Evolutionary conservation across 805 yeast genomes (phyloP).

Genomic region (Deakozyma indianensis): DNA sequence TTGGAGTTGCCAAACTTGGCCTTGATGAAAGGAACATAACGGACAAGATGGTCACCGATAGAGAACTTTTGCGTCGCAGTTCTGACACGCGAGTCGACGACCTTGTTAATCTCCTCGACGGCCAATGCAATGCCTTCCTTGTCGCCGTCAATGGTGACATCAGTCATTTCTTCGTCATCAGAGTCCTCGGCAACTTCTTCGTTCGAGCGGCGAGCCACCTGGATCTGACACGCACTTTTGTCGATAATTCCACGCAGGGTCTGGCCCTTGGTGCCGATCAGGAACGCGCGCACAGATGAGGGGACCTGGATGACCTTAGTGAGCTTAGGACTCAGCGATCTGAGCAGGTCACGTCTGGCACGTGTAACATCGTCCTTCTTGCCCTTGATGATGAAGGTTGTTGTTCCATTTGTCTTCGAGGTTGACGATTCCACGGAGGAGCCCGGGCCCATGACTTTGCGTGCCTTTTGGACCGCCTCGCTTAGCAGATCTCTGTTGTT

Average conservation of each 20-base stretch:
- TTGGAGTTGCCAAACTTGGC: background rate
- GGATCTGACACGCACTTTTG: conserved; percentile 52
- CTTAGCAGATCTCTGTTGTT: conserved; percentile 61
- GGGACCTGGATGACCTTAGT: conserved; percentile 52
- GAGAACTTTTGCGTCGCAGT: conserved; percentile 7
- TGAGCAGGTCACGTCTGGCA: conserved; percentile 65
- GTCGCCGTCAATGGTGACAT: conserved; percentile 67
- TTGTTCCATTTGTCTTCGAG: conserved; percentile 56
- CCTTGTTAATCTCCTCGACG: conserved; percentile 48
- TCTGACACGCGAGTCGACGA: conserved; percentile 57
- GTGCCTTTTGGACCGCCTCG: conserved; percentile 49
- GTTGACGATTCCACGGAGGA: conserved; percentile 75
- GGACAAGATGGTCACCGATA: background rate
- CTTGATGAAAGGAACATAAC: conserved; percentile 23
- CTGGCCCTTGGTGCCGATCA: conserved; percentile 81
- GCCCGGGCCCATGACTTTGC: conserved; percentile 30
- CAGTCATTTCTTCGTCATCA: conserved; percentile 47
- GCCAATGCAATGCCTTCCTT: conserved; percentile 70
- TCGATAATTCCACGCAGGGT: conserved; percentile 67
- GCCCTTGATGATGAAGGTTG: conserved; percentile 78
- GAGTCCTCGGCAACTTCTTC: conserved; percentile 27
- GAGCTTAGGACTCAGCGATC: conserved; percentile 65
- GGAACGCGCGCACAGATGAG: conserved; percentile 54
- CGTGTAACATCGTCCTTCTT: conserved; percentile 44
- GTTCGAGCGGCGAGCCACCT: conserved; percentile 34